phyloP scores from a whole-genome alignment of 164 flowering plant species.

The Malania oleifera region DNA sequence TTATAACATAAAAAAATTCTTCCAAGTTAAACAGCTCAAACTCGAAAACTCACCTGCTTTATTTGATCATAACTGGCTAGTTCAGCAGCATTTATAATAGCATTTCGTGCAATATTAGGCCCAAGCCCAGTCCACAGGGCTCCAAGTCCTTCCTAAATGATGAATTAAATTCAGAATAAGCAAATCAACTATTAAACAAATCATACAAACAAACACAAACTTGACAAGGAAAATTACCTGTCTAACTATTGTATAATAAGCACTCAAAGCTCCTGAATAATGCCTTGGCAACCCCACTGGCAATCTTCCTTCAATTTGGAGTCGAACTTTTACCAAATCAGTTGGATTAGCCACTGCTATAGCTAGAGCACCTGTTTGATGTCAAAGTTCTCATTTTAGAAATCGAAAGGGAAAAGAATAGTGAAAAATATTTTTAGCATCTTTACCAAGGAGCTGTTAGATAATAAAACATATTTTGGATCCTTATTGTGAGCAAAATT shows the following conservation, averaged over 20 bases:
- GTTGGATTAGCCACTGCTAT: slow-evolving; percentile 92
- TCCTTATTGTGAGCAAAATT: too few relatives aligned
- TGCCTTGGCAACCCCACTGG: slow-evolving; percentile 80
- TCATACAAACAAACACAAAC: background rate
- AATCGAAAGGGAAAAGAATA: background rate
- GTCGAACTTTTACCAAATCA: slow-evolving; percentile 95
- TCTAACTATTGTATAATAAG: slow-evolving; percentile 70
- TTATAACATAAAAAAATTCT: background rate
- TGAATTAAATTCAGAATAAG: slow-evolving; percentile 11
- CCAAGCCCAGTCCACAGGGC: slow-evolving; percentile 99
- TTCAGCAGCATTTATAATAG: slow-evolving; percentile 95
- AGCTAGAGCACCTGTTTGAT: slow-evolving; percentile 75
- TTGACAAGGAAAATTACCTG: slow-evolving; percentile 39
- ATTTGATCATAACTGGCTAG: slow-evolving; percentile 97
- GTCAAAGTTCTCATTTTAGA: background rate
- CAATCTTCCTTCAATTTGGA: slow-evolving; percentile 91
- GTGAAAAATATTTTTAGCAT: background rate
- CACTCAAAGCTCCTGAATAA: slow-evolving; percentile 81
- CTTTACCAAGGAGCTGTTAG: background rate
- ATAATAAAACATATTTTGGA: too few relatives aligned
- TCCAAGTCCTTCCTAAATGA: slow-evolving; percentile 70
- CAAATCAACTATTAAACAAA: background rate
- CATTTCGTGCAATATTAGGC: slow-evolving; percentile 87
- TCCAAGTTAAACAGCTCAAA: slow-evolving; percentile 5
- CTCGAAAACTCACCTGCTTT: slow-evolving; percentile 51